Percentiles rank a stretch among this genome's conserved stretches.
These are phyloP conservation scores for Capsicum pubescens DNA, from an alignment of 257 asterid species.

Conservation along the genomic window DNA sequence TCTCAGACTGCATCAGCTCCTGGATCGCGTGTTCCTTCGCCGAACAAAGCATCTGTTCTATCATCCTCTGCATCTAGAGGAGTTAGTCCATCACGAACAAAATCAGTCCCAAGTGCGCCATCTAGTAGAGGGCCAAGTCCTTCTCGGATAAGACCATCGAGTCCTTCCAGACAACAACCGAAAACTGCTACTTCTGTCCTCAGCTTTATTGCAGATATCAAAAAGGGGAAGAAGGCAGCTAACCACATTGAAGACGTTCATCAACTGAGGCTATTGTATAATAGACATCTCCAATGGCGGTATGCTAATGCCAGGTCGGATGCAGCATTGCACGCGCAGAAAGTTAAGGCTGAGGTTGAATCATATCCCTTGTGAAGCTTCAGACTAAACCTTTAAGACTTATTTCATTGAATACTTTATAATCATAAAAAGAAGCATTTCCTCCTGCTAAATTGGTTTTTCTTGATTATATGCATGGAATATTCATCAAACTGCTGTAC, in stretches of 20 bases:
- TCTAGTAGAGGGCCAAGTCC: conserved; percentile 84
- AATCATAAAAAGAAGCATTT: neutral
- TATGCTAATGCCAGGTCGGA: conserved; percentile 69
- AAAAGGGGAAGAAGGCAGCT: conserved; percentile 69
- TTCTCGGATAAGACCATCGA: conserved; percentile 66
- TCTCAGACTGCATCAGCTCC: conserved; percentile 48
- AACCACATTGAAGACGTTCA: conserved; percentile 82
- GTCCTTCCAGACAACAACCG: conserved; percentile 75
- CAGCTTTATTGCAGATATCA: conserved; percentile 78
- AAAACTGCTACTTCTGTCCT: conserved; percentile 74
- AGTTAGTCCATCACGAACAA: conserved; percentile 62
- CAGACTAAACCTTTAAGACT: conserved; percentile 16
- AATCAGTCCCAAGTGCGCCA: conserved; percentile 45
- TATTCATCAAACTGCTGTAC: conserved; percentile 11
- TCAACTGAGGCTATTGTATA: conserved; percentile 72
- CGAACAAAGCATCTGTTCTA: conserved; percentile 40
- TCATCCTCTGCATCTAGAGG: conserved; percentile 59
- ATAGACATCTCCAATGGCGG: conserved; percentile 91
- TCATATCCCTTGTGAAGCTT: conserved; percentile 28
- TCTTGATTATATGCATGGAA: neutral
- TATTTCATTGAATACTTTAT: conserved; percentile 7
- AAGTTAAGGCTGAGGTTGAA: conserved; percentile 76
- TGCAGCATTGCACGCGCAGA: conserved; percentile 57
- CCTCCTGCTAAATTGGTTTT: conserved; percentile 3
- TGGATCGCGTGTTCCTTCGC: conserved; percentile 70